These are phyloP conservation scores for Pedinophyceae sp. DNA, from an alignment of 139 green algal species.

Conservation along the genomic window DNA sequence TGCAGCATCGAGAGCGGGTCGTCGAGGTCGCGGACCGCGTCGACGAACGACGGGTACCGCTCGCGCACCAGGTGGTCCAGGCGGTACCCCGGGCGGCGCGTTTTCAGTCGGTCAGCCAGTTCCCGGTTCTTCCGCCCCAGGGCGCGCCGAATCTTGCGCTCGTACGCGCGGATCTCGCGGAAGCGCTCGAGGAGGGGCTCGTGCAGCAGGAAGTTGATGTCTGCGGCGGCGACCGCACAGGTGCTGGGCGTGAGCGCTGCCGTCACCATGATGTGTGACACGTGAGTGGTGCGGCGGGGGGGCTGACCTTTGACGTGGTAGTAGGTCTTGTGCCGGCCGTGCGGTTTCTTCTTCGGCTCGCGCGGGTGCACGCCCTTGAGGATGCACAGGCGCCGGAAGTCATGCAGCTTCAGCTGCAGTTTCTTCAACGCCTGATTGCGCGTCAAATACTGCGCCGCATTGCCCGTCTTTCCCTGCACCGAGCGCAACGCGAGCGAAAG, in stretches of 20 bases:
- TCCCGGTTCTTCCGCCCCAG: constrained; percentile 52
- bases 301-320: constrained; percentile 97
- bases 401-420: constrained; percentile 86
- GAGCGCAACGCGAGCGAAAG: too few relatives aligned
- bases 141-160: constrained; percentile 62
- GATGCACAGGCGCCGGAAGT: constrained; percentile 96
- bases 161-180: constrained; percentile 24
- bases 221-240: too few relatives aligned
- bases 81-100: constrained; percentile 44
- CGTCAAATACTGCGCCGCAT: constrained; percentile 81
- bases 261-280: too few relatives aligned
- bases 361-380: constrained; percentile 94
- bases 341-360: constrained; percentile 90
- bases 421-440: constrained; percentile 80
- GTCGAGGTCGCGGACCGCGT: constrained; percentile 94
- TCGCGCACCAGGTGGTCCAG: constrained; percentile 92
- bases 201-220: constrained; percentile 89
- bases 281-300: too few relatives aligned
- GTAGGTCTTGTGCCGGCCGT: constrained; percentile 93
- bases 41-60: constrained; percentile 91
- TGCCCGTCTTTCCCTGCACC: constrained; percentile 22
- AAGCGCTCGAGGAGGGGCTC: constrained; percentile 82
- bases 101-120: constrained; percentile 43
- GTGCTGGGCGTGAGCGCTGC: too few relatives aligned
- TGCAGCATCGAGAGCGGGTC: constrained; percentile 89